Conservation (phyloP, 1,284 basidiomycete genomes). For the Moesziomyces sp. region DNA sequence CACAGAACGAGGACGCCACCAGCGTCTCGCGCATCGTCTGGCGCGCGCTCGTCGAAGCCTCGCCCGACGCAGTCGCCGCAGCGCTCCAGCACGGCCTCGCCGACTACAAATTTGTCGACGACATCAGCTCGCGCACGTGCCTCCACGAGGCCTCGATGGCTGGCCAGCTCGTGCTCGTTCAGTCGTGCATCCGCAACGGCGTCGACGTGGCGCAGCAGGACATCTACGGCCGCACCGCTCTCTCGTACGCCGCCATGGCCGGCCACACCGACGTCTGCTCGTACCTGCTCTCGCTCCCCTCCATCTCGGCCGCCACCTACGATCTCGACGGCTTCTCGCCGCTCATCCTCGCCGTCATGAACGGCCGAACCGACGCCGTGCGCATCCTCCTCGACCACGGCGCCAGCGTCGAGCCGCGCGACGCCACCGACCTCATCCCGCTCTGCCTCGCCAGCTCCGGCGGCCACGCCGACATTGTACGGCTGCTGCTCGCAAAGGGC, state of each 20-base stretch:
- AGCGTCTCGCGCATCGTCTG: conserved; percentile 64
- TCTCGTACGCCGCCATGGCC: conserved; percentile 96
- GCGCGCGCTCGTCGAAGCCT: conserved; percentile 62
- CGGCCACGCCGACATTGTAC: conserved; percentile 86
- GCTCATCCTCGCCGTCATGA: conserved; percentile 89
- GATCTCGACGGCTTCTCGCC: conserved; percentile 86
- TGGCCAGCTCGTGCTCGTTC: conserved; percentile 82
- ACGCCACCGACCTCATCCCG: conserved; percentile 79
- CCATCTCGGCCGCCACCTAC: conserved; percentile 76
- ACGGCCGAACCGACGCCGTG: conserved; percentile 82
- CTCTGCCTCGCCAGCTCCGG: conserved; percentile 89
- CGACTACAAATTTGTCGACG: conserved; percentile 91
- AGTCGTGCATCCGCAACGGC: conserved; percentile 81
- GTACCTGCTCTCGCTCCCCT: conserved; percentile 78
- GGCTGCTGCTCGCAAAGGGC: conserved; percentile 80
- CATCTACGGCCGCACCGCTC: conserved; percentile 88
- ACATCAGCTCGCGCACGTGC: conserved; percentile 94
- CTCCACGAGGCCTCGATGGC: conserved; percentile 93
- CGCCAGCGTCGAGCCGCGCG: conserved; percentile 54
- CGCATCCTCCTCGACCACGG: conserved; percentile 61
- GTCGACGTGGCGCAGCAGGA: conserved; percentile 79
- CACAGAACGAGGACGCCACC: conserved; percentile 53
- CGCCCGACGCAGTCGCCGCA: conserved; percentile 48
- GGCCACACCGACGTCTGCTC: conserved; percentile 83
- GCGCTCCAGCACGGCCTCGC: conserved; percentile 69